Evolutionary conservation across 129 eudicot species (phyloP).

Genomic region (Tagetes erecta): DNA sequence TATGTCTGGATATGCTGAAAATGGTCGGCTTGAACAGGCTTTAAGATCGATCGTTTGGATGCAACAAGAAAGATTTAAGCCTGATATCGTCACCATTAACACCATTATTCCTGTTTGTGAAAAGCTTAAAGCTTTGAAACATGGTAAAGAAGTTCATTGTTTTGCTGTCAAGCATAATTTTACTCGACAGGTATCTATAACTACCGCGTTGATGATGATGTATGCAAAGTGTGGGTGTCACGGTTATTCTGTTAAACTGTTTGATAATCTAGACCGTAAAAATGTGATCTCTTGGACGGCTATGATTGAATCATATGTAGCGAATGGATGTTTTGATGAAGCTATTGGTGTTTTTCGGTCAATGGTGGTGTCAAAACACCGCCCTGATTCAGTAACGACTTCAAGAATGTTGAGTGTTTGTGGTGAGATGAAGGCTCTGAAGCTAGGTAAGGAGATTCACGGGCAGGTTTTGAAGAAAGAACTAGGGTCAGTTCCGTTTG

Average conservation of each 20-base stretch:
- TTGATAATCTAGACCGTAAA: constrained; percentile 51
- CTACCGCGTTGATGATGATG: constrained; percentile 82
- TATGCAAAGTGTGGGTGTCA: constrained; percentile 68
- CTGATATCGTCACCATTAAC: constrained; percentile 73
- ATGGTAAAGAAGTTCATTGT: constrained; percentile 83
- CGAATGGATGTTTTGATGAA: constrained; percentile 41
- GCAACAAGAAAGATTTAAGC: constrained; percentile 92
- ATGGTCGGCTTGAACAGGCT: constrained; percentile 74
- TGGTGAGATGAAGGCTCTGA: constrained; percentile 45
- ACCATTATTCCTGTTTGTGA: constrained; percentile 80
- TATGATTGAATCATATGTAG: constrained; percentile 62
- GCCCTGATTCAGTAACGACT: constrained; percentile 68
- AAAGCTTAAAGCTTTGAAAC: constrained; percentile 58
- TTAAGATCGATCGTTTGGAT: constrained; percentile 70
- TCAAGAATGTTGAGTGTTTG: constrained; percentile 61
- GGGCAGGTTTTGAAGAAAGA: constrained; percentile 70
- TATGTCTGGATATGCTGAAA: constrained; percentile 66
- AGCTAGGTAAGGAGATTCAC: constrained; percentile 81
- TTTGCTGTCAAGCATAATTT: constrained; percentile 61
- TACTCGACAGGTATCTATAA: constrained; percentile 47
- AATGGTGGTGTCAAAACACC: constrained; percentile 66
- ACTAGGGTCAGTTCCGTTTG: constrained; percentile 54
- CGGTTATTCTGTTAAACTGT: constrained; percentile 45
- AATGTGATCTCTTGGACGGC: constrained; percentile 84
- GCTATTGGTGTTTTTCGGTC: constrained; percentile 67